A percentile compares a stretch with the other conserved stretches of the same genome.
These are phyloP conservation scores for Aspergillus fumigatiaffinis DNA, from an alignment of 2,329 filamentous ascomycete species.

Conservation along the genomic window DNA sequence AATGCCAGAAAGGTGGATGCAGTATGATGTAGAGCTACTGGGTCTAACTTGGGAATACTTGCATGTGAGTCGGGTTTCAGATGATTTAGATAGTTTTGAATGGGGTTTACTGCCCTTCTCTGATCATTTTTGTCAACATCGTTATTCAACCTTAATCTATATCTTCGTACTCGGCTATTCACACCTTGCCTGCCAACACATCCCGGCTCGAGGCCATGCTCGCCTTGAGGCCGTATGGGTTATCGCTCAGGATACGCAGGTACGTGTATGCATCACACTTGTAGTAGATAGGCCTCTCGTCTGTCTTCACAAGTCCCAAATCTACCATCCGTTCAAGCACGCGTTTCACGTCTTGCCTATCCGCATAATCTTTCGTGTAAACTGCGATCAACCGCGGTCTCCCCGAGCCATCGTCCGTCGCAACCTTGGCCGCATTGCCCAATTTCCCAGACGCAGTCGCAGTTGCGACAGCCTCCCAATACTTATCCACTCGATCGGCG, in stretches of 20 bases:
- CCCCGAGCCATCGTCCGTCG: conserved; percentile 46
- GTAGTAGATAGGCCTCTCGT: conserved; percentile 63
- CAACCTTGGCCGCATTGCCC: conserved; percentile 70
- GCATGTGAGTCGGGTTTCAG: background rate
- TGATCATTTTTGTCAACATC: conserved; percentile 4
- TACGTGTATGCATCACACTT: conserved; percentile 71
- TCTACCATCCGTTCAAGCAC: conserved; percentile 62
- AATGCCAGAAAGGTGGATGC: conserved; percentile 48
- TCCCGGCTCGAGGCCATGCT: conserved; percentile 42
- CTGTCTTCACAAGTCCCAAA: conserved; percentile 53
- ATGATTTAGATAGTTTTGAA: background rate
- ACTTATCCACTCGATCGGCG: conserved; percentile 18
- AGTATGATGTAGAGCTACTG: conserved; percentile 43
- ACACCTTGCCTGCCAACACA: conserved; percentile 27
- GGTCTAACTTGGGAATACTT: background rate
- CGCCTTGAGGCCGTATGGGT: conserved; percentile 60
- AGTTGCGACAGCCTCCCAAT: conserved; percentile 60
- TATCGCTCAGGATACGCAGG: conserved; percentile 61
- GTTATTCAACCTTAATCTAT: conserved; percentile 4
- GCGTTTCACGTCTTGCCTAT: conserved; percentile 64
- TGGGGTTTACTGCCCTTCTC: background rate
- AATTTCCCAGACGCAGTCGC: conserved; percentile 67
- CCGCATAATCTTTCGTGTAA: conserved; percentile 71
- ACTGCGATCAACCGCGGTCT: conserved; percentile 65
- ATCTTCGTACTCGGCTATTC: conserved; percentile 1